Conservation (phyloP, 2,329 filamentous ascomycete genomes). For the Diplocarpon mali region DNA sequence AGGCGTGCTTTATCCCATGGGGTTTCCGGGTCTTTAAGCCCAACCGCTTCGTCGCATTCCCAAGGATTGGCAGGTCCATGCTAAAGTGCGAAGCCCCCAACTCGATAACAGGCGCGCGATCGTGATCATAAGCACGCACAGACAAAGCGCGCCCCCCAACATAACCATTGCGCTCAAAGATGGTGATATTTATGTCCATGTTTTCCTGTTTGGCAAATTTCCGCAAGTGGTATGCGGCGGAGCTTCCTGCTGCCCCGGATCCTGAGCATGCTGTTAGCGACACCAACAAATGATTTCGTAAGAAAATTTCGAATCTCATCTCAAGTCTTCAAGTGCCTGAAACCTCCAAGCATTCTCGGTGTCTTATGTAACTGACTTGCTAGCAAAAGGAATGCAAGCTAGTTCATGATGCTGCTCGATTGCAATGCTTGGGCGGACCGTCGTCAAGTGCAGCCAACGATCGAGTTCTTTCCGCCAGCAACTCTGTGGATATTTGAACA, state of each 20-base stretch:
- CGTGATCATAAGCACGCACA: slow-evolving; percentile 62
- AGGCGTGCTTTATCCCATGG: slow-evolving; percentile 32
- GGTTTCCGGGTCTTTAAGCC: slow-evolving; percentile 46
- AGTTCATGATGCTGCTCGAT: no score
- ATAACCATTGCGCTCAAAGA: slow-evolving; percentile 70
- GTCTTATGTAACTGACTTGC: no score
- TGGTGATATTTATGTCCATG: slow-evolving; percentile 63
- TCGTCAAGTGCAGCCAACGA: no score
- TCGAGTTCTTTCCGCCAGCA: no score
- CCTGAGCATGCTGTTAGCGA: slow-evolving; percentile 38
- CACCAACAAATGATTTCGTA: not conserved
- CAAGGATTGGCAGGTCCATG: slow-evolving; percentile 76
- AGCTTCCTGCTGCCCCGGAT: slow-evolving; percentile 80
- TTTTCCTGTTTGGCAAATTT: slow-evolving; percentile 53
- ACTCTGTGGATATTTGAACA: no score
- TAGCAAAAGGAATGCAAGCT: no score
- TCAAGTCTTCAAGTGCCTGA: no score
- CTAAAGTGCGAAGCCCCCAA: slow-evolving; percentile 87
- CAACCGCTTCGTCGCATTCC: slow-evolving; percentile 60
- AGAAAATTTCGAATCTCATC: no score
- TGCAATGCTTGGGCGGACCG: no score
- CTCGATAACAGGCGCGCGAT: slow-evolving; percentile 61
- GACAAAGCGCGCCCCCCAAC: slow-evolving; percentile 84
- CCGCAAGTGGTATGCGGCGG: slow-evolving; percentile 71
- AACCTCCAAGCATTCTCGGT: no score